Conservation (phyloP, 371 early-diverging fungal species). For the Mortierella sp. region DNA sequence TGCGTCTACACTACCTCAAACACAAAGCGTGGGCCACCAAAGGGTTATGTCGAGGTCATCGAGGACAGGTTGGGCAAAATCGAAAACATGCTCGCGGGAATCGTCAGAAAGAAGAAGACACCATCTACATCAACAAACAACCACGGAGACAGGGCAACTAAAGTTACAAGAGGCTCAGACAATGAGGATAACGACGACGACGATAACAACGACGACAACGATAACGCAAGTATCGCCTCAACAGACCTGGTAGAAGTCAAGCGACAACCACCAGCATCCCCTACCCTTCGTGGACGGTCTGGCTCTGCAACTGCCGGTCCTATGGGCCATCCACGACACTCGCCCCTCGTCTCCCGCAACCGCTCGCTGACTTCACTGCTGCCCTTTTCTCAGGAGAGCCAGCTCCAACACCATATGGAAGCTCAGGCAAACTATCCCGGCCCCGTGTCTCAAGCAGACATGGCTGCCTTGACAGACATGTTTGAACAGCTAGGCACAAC, state of each 20-base stretch:
- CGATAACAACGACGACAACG: slow-evolving; percentile 36
- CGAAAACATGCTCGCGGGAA: slow-evolving; percentile 69
- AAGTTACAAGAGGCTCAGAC: slow-evolving; percentile 6
- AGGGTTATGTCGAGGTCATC: slow-evolving; percentile 81
- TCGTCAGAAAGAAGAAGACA: slow-evolving; percentile 59
- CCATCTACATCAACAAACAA: neutral
- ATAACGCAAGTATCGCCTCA: slow-evolving; percentile 34
- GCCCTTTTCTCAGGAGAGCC: slow-evolving; percentile 46
- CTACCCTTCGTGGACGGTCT: slow-evolving; percentile 41
- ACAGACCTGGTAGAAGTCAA: slow-evolving; percentile 52
- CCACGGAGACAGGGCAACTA: slow-evolving; percentile 16
- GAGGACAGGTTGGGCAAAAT: slow-evolving; percentile 79
- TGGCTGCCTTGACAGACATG: slow-evolving; percentile 48
- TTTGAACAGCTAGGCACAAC: slow-evolving; percentile 54
- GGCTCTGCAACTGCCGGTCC: slow-evolving; percentile 32
- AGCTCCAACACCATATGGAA: slow-evolving; percentile 24
- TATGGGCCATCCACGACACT: slow-evolving; percentile 38
- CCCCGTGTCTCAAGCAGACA: slow-evolving; percentile 38
- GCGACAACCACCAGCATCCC: slow-evolving; percentile 51
- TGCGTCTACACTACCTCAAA: slow-evolving; percentile 67
- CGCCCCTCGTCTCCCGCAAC: slow-evolving; percentile 56
- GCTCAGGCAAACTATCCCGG: slow-evolving; percentile 29
- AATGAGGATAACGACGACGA: slow-evolving; percentile 7
- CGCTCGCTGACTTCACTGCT: slow-evolving; percentile 46
- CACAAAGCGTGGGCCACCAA: slow-evolving; percentile 77